Evolutionary conservation across 352 stramenopile genomes (phyloP), one percentile per base, ranked within the genome.

Genomic region (Globisporangium cystogenes): DNA sequence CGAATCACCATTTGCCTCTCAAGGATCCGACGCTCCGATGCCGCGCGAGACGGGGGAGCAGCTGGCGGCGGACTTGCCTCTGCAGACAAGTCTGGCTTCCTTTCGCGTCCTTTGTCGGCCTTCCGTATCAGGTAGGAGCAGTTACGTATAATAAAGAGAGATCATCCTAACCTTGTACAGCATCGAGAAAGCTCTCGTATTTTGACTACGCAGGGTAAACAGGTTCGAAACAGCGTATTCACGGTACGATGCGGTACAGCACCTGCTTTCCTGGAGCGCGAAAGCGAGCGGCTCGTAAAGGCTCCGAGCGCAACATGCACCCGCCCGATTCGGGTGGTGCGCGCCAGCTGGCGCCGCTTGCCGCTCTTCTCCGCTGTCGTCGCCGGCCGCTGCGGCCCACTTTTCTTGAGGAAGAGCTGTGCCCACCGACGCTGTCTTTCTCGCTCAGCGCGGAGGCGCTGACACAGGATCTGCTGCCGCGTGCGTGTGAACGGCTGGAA

Each of bases 11-110:
- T 1, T 15, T 29, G n/a, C 33, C 44, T 36, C 18, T 49, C 24
- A 12, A 47, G 44, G n/a, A 45, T 45, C 40, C 40, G 40, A 45
- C 21, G 15, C 16, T 45, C 40, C 40, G 40, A 45, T 42, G 15
- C 16, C 20, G 15, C 20, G 40, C 20, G 41, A 55, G 41, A 18
- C 41, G 37, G 50, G 12, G 43, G 21, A 37, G 24, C 50, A 48
- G 35, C 55, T 47, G 51, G 35, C 29, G 24, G 24, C 36, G 24
- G n/a, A 48, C 55, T 51, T 44, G 48, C 48, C 55, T 62, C 55
- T 62, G 55, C 55, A 35, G 20, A 43, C 48, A 21, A 8, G 10
- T 31, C 47, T 24, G 47, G 33, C 47, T 52, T 52, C 20, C 27
- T 8, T 45, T 27, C 18, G n/a, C 7, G 18, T 40, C 35, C 5